Conservation (phyloP, 2,329 filamentous ascomycete species). For the Epichloe hybrida region DNA sequence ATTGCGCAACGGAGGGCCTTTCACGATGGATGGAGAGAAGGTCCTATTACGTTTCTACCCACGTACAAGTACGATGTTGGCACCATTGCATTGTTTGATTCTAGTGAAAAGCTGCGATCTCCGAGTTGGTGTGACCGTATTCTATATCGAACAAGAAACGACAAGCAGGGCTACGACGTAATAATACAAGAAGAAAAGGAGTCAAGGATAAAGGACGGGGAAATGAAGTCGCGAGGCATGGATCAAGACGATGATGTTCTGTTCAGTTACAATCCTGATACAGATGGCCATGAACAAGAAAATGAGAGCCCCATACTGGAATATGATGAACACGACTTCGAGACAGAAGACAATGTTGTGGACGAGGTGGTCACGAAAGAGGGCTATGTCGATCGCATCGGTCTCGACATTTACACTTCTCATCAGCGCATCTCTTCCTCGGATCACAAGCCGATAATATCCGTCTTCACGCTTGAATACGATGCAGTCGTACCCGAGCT, state of each 20-base stretch:
- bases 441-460: conserved; percentile 85
- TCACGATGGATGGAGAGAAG: conserved; percentile 85
- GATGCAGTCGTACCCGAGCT: conserved; percentile 76
- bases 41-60: conserved; percentile 73
- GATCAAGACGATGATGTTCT: conserved; percentile 73
- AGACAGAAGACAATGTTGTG: conserved; percentile 27
- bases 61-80: conserved; percentile 98
- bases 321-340: conserved; percentile 42
- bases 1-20: conserved; percentile 70
- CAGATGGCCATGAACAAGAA: conserved; percentile 41
- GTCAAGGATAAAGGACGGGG: conserved; percentile 60
- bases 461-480: conserved; percentile 72
- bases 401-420: conserved; percentile 59
- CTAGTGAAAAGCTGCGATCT: conserved; percentile 82
- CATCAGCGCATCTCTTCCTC: conserved; percentile 85
- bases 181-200: conserved; percentile 51
- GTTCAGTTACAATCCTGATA: conserved; percentile 81
- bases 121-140: conserved; percentile 98
- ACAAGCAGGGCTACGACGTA: conserved; percentile 52
- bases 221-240: conserved; percentile 71
- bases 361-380: conserved; percentile 43
- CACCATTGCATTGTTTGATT: conserved; percentile 84
- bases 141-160: conserved; percentile 63
- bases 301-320: conserved; percentile 29
- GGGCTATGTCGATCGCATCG: conserved; percentile 40